Percentiles rank a stretch among this genome's conserved stretches.
Conservation (phyloP, 2,329 filamentous ascomycete genomes). For the Diaporthe aspalathi region DNA sequence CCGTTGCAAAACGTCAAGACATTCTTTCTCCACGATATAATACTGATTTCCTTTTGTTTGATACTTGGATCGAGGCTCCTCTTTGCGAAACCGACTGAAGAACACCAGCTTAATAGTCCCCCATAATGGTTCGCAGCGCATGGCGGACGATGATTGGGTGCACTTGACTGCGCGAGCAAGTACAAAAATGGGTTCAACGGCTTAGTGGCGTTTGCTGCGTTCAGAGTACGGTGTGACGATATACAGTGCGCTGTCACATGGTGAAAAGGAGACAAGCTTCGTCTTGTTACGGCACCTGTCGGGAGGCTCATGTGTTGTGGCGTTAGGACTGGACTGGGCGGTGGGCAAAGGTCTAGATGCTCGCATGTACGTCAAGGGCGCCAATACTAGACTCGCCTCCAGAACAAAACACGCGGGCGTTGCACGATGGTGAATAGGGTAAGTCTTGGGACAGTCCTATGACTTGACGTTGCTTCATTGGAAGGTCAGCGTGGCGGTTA, state of each 20-base stretch:
- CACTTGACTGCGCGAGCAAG: not conserved
- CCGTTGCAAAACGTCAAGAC: not conserved
- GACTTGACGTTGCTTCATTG: slow-evolving; percentile 4
- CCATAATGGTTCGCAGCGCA: not conserved
- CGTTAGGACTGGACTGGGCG: not conserved
- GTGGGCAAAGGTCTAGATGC: slow-evolving; percentile 15
- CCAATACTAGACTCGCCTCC: slow-evolving; percentile 4
- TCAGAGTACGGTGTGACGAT: not conserved
- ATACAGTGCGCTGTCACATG: slow-evolving; percentile 1
- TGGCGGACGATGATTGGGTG: not conserved
- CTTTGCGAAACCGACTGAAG: not conserved
- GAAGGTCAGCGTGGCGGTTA: slow-evolving; percentile 24
- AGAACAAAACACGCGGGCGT: slow-evolving; percentile 10
- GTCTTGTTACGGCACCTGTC: not conserved
- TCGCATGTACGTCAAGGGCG: slow-evolving; percentile 10
- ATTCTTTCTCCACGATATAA: not conserved
- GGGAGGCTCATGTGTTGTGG: slow-evolving; percentile 14
- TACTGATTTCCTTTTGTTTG: slow-evolving; percentile 12
- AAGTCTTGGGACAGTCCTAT: not conserved
- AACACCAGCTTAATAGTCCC: not conserved
- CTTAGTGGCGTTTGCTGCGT: not conserved
- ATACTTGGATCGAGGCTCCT: not conserved
- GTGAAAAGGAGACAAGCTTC: not conserved
- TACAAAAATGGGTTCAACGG: not conserved
- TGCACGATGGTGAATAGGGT: slow-evolving; percentile 10